Evolutionary conservation across 495 filamentous ascomycete species (phyloP).

Genomic region (Pseudotulostoma volvatum): DNA sequence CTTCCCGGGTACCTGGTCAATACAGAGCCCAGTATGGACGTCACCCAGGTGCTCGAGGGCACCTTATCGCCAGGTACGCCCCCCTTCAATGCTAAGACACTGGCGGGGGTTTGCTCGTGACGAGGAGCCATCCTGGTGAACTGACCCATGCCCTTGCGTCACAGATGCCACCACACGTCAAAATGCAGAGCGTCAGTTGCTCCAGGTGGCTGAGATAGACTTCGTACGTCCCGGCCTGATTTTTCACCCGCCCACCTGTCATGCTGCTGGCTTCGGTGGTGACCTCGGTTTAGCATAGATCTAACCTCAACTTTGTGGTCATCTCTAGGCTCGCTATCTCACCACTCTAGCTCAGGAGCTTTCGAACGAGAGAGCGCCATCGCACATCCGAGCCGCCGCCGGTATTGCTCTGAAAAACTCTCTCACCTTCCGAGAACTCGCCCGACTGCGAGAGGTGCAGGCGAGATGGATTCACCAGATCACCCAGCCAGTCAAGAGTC

Average conservation of each 20-base stretch:
- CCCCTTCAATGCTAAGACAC: too few relatives aligned
- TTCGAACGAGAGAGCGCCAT: conserved; percentile 70
- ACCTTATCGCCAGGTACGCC: conserved; percentile 73
- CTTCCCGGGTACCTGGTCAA: too few relatives aligned
- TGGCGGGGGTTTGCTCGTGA: too few relatives aligned
- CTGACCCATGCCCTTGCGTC: too few relatives aligned
- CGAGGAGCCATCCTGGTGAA: too few relatives aligned
- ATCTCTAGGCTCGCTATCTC: conserved; percentile 66
- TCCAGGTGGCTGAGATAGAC: conserved; percentile 77
- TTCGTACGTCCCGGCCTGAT: conserved; percentile 51
- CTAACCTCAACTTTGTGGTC: too few relatives aligned
- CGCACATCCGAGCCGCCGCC: conserved; percentile 77
- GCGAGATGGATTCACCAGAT: conserved; percentile 77
- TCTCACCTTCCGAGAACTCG: conserved; percentile 78
- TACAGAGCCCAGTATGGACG: conserved; percentile 56
- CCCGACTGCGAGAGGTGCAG: conserved; percentile 74
- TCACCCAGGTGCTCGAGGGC: conserved; percentile 74
- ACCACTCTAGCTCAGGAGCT: conserved; percentile 79
- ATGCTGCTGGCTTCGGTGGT: conserved; percentile 1
- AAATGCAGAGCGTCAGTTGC: conserved; percentile 84
- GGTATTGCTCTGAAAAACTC: conserved; percentile 96
- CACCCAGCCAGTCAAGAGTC: conserved; percentile 56
- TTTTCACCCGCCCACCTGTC: conserved; percentile 1
- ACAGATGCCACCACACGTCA: conserved; percentile 82
- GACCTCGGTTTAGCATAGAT: too few relatives aligned